These are phyloP conservation scores for Sordaria brevicollis DNA, from an alignment of 495 filamentous ascomycete genomes.

Conservation along the genomic window DNA sequence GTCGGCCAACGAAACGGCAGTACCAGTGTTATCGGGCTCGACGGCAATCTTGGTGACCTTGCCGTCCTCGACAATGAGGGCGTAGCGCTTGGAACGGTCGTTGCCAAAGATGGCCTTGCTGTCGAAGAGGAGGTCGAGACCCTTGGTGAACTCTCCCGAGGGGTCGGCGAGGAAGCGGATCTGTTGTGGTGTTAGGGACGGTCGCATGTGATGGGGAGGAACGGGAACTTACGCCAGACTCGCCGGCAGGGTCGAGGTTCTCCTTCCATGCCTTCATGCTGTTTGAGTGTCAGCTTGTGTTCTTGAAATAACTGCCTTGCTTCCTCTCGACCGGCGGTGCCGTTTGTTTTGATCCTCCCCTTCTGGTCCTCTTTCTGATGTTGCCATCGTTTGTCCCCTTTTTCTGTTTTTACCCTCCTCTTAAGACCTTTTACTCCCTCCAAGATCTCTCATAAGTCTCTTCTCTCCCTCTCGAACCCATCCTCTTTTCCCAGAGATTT, in stretches of 20 bases:
- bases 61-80: constrained; percentile 65
- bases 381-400: neutral
- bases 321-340: neutral
- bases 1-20: constrained; percentile 49
- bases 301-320: neutral
- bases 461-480: neutral
- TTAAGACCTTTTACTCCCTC: neutral
- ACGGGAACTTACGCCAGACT: constrained; percentile 56
- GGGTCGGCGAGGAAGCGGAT: constrained; percentile 91
- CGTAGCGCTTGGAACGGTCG: constrained; percentile 80
- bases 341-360: too few relatives aligned
- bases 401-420: neutral
- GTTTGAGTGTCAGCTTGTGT: neutral
- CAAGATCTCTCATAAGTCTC: neutral
- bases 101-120: constrained; percentile 76
- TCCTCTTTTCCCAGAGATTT: neutral
- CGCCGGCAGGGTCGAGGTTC: constrained; percentile 57
- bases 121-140: constrained; percentile 78
- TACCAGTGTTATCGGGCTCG: constrained; percentile 89
- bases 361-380: neutral
- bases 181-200: constrained; percentile 10
- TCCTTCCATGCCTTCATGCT: constrained; percentile 84
- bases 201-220: neutral
- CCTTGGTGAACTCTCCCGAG: constrained; percentile 68
- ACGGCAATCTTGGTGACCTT: constrained; percentile 67